Percentiles rank a stretch among this genome's conserved stretches.
phyloP scores from a whole-genome alignment of 2,329 filamentous ascomycete species.

The Podosphaera fusca region DNA sequence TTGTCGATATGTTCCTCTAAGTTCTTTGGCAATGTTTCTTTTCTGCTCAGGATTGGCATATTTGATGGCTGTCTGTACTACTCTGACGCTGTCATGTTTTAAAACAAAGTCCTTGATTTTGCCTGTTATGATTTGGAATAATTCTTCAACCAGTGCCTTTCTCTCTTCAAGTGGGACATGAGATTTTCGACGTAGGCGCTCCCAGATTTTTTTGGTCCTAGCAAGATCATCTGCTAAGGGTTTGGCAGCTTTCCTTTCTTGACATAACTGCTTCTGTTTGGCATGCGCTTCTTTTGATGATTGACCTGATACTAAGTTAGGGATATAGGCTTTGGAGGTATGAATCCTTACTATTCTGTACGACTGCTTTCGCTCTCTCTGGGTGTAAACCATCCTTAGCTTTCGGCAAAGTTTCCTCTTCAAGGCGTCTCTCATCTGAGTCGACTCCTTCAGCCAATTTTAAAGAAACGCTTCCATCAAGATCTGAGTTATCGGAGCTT shows the following conservation, averaged over 20 bases:
- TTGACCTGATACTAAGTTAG: constrained; percentile 21
- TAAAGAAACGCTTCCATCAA: constrained; percentile 14
- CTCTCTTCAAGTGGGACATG: constrained; percentile 80
- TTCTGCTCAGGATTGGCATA: constrained; percentile 72
- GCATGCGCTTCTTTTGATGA: constrained; percentile 70
- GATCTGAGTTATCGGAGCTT: constrained; percentile 18
- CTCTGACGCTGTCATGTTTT: constrained; percentile 94
- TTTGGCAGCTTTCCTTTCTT: constrained; percentile 78
- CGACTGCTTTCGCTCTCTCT: constrained; percentile 15
- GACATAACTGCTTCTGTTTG: constrained; percentile 73
- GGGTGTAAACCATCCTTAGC: constrained; percentile 16
- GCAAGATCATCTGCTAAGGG: constrained; percentile 76
- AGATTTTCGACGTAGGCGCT: constrained; percentile 75
- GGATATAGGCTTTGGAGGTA: constrained; percentile 2
- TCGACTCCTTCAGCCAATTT: constrained; percentile 5
- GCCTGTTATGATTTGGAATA: constrained; percentile 79
- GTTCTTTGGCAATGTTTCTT: constrained; percentile 64
- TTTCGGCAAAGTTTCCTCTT: constrained; percentile 17
- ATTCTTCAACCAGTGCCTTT: constrained; percentile 63
- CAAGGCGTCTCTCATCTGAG: constrained; percentile 14
- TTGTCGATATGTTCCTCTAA: constrained; percentile 62
- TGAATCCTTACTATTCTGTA: constrained; percentile 9
- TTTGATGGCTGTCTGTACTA: constrained; percentile 91
- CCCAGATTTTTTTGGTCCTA: constrained; percentile 92
- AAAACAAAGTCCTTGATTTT: constrained; percentile 88